Base-by-base conservation (phyloP, 1,284 basidiomycete species). In the Austroboletus niveus region DNA sequence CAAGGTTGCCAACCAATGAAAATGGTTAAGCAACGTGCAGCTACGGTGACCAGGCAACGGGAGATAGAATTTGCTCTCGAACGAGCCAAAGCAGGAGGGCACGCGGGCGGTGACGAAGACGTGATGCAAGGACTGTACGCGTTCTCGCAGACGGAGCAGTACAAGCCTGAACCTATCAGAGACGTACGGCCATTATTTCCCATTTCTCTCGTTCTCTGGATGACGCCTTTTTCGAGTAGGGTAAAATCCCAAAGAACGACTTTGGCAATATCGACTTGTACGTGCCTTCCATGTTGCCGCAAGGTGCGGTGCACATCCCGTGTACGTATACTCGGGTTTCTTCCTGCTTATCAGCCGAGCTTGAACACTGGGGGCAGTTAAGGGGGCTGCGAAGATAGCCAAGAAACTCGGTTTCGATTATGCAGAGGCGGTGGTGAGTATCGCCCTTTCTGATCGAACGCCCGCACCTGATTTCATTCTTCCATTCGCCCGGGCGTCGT, bases 221-320 rank as follows among this genome's bases (percentile, higher is more conserved):
- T 49, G 14, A 34, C 45, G 45, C 20, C 50, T 48, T 51, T 58
- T 48, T 50, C 34, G 46, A 49, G 20, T 61, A 98, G 90, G 96
- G 97, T 20, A 84, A 83, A 65, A 83, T 99, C 36, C 94, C 94
- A 5, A 95, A 90, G 71, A 99, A 99, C 62, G 84, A 88, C 55
- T 99, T 97, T 68, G 97, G 97, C 20, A 98, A 98, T 68, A 91
- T 99, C 57, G 96, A 99, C 72, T 73, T 99, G 29, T 99, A 97
- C 68, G 91, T 92, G 6, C 89, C 93, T 24, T 87, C 89, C 2
- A 99, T 99, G 96, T 78, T 99, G 24, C 97, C 97, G 1, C 73
- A 72, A 47, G 96, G 96, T 14, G 93, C 84, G 4, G 87, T 78
- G 1, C 92, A 98, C 72, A 75, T 99, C 34, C 91, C 94, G 17